A percentile compares a stretch with the other conserved stretches of the same genome.
phyloP scores from a whole-genome alignment of 257 asterid genomes.

The Striga asiatica region DNA sequence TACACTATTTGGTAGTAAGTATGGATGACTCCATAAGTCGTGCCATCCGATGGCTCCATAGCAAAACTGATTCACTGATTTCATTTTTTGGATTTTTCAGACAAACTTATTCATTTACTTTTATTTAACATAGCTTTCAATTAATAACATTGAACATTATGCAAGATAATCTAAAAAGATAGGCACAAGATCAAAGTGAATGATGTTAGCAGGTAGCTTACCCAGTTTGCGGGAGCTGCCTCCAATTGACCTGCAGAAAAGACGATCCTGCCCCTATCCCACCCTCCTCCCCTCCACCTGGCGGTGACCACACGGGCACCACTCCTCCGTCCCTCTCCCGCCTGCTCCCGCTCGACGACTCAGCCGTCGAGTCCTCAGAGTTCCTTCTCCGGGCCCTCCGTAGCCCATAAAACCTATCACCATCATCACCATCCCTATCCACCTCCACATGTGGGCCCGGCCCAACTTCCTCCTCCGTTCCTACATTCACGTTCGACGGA shows the following conservation, averaged over 20 bases:
- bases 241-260: conserved; percentile 62
- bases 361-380: conserved; percentile 84
- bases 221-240: conserved; percentile 77
- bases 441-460: conserved; percentile 19
- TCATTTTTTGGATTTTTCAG: too few species aligned
- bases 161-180: too few species aligned
- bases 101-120: too few species aligned
- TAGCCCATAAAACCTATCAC: conserved; percentile 18
- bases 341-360: conserved; percentile 48
- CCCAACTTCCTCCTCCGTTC: conserved; percentile 27
- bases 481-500: conserved; percentile 50
- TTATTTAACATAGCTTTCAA: too few species aligned
- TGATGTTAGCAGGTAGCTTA: conserved; percentile 22
- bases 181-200: too few species aligned
- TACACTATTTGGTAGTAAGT: too few species aligned
- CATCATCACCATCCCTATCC: not conserved
- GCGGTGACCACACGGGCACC: conserved; percentile 90
- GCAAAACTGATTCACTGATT: too few species aligned
- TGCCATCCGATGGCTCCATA: too few species aligned
- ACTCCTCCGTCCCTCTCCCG: conserved; percentile 63
- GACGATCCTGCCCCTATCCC: conserved; percentile 41
- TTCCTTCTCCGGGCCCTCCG: conserved; percentile 39
- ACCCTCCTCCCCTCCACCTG: conserved; percentile 41
- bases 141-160: too few species aligned
- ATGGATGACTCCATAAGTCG: too few species aligned